Base-by-base conservation (phyloP, 805 yeast species). In the Starmerella floris region DNA sequence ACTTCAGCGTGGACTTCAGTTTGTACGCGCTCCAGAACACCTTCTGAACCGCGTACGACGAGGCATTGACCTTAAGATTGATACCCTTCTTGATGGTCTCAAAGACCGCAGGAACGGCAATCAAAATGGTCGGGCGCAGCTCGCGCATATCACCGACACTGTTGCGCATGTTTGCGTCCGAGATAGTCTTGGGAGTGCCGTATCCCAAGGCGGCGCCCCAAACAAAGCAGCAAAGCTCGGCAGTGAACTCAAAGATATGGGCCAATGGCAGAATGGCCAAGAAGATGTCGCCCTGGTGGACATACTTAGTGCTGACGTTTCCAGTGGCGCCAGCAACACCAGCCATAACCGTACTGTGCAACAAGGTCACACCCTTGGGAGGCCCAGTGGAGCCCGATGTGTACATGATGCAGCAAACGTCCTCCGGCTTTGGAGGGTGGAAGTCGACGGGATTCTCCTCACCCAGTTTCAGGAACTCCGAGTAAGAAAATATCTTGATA, bases 31-130 rank as follows among this genome's bases (percentile, higher is more conserved):
- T 69, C 97, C 98, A 91, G 61, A 91, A 91, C 35, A 88, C 57
- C 60, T 74, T 81, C 64, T 84, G 94, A 26, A 73, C 70, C 21
- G 77, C 53, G 15, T 74, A 55, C 16, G 94, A 80, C 55, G 70
- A 69, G 55, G 75, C 72, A 51, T 69, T 67, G 51, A 91, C 73
- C 65, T 87, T 85, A 42, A 73, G 73, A 45, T 83, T 48, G 46
- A 91, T 80, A 45, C 98, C 98, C 69, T 91, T 91, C 63, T 87
- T 80, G 48, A 91, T 83, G 30, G 80, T 72, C 68, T 91, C 98
- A 94, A 95, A 91, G 41, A 91, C 96, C 4, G 97, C 95, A 16
- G 96, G 96, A 44, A 91, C 98, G 63, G 95, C 98, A 51, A 85
- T 95, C 95, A 91, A 82, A 53, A 87, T 64, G 4, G 95, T 82